These are phyloP conservation scores for Alternaria alternata DNA, from an alignment of 2,329 filamentous ascomycete species.

Conservation along the genomic window DNA sequence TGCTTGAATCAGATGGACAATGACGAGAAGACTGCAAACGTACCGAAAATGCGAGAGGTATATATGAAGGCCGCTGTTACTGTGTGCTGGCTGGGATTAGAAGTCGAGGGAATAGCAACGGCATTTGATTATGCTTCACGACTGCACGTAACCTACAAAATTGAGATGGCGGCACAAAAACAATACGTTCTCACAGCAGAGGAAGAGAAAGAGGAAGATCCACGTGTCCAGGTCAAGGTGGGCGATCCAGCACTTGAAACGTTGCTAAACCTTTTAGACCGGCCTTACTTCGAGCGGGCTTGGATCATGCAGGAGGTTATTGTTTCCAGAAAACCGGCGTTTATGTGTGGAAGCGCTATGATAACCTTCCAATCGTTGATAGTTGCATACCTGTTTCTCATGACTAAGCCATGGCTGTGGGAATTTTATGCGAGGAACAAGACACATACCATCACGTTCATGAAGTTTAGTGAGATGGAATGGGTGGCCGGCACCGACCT, in stretches of 20 bases:
- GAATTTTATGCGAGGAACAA: not conserved
- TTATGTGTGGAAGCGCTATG: not conserved
- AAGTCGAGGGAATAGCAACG: not conserved
- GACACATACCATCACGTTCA: not conserved
- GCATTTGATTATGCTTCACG: not conserved
- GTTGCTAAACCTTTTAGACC: fast-evolving
- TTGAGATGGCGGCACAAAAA: not conserved
- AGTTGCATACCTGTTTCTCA: not conserved
- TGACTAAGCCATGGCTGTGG: not conserved
- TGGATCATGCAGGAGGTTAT: not conserved
- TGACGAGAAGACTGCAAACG: not conserved
- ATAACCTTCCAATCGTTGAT: not conserved
- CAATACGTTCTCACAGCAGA: too few species aligned
- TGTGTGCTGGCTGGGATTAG: not conserved
- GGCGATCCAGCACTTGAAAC: not conserved
- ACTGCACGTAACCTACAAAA: not conserved
- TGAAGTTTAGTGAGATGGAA: not conserved
- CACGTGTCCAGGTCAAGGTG: not conserved
- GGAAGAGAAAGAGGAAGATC: not conserved
- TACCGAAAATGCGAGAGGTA: not conserved
- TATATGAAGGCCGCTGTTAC: not conserved
- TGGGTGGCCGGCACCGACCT: not conserved
- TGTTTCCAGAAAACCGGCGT: not conserved
- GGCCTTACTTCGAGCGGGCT: not conserved
- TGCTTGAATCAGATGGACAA: not conserved